These are phyloP conservation scores for Purpureocillium takamizusanense DNA, from an alignment of 2,329 filamentous ascomycete genomes.

Conservation along the genomic window DNA sequence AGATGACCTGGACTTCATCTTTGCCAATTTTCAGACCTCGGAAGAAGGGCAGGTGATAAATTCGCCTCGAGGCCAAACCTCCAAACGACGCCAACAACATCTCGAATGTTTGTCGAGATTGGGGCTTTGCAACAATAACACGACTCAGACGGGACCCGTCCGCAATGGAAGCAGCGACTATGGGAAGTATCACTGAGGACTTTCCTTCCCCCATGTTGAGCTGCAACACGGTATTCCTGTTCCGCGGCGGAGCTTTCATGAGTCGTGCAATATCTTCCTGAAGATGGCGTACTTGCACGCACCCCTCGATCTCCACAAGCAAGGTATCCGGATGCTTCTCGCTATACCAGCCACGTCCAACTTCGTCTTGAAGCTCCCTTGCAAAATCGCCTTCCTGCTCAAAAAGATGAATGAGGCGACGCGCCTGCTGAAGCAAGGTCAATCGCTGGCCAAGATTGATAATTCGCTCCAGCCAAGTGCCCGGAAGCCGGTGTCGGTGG, in stretches of 20 bases:
- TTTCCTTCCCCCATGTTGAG: conserved; percentile 65
- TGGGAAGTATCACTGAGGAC: conserved; percentile 56
- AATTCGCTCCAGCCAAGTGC: conserved; percentile 22
- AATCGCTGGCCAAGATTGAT: conserved; percentile 26
- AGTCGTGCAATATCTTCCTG: conserved; percentile 46
- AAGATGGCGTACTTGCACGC: conserved; percentile 46
- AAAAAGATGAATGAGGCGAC: conserved; percentile 21
- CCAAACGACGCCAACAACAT: conserved; percentile 46
- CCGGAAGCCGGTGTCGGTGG: neutral
- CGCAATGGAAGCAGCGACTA: conserved; percentile 44
- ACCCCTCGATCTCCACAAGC: conserved; percentile 53
- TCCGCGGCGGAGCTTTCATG: conserved; percentile 36
- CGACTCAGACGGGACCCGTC: conserved; percentile 38
- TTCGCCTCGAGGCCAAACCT: conserved; percentile 30
- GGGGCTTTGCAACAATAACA: conserved; percentile 47
- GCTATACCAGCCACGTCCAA: conserved; percentile 45
- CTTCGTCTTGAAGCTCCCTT: conserved; percentile 33
- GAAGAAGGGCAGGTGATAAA: conserved; percentile 23
- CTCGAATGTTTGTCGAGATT: conserved; percentile 49
- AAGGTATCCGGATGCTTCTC: conserved; percentile 45
- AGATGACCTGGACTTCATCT: conserved; percentile 17
- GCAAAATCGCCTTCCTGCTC: conserved; percentile 19
- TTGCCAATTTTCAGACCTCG: too few species aligned
- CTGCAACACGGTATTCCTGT: conserved; percentile 45
- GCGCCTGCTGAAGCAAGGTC: conserved; percentile 26